Percentiles rank a stretch among this genome's conserved stretches.
Conservation (phyloP, 2,329 filamentous ascomycete genomes). For the Acephala macrosclerotiorum region DNA sequence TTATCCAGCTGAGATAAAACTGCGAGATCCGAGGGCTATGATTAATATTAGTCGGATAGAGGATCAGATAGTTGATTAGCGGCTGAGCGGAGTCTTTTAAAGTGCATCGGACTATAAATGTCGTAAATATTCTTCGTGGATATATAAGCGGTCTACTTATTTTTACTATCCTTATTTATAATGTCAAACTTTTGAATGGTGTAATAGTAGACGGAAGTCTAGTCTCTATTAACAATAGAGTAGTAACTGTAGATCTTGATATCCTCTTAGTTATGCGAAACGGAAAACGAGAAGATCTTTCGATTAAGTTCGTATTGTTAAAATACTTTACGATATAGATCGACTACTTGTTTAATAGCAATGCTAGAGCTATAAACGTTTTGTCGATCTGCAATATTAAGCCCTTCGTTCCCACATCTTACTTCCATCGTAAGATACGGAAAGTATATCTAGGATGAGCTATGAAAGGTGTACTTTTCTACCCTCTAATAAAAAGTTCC, state of each 20-base stretch:
- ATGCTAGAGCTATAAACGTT: slow-evolving; percentile 51
- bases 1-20: background rate
- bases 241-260: background rate
- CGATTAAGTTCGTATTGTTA: background rate
- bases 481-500: background rate
- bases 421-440: background rate
- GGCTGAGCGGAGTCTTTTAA: background rate
- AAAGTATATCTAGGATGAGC: background rate
- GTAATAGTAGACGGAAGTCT: background rate
- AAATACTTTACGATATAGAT: slow-evolving; percentile 40
- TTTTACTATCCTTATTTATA: background rate
- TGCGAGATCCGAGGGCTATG: background rate
- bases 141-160: background rate
- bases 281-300: background rate
- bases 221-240: background rate
- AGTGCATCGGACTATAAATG: background rate
- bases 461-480: background rate
- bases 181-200: background rate
- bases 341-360: slow-evolving; percentile 41
- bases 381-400: slow-evolving; percentile 48
- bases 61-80: background rate
- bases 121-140: background rate
- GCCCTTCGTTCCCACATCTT: slow-evolving; percentile 23
- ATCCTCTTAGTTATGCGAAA: background rate
- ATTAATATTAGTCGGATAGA: background rate